Evolutionary conservation across 306 rosid genomes (phyloP).

Genomic region (Castanea crenata): DNA sequence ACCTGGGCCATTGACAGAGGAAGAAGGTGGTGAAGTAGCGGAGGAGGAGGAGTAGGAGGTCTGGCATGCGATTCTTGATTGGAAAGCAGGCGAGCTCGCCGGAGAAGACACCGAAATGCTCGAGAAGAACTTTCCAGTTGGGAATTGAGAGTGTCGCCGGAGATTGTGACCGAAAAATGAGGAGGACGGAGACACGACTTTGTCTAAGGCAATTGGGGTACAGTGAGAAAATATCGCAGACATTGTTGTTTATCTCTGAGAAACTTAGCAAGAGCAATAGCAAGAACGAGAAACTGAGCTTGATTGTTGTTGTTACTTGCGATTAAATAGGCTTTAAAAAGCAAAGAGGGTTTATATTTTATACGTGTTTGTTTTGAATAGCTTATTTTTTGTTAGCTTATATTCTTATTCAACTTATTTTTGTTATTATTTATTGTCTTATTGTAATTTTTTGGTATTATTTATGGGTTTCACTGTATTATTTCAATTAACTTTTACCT

Average conservation of each 20-base stretch:
- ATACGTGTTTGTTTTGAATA: too few relatives aligned
- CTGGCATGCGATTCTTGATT: constrained; percentile 46
- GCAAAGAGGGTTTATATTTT: too few relatives aligned
- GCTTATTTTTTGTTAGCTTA: too few relatives aligned
- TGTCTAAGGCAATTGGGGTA: constrained; percentile 26
- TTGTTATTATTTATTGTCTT: too few relatives aligned
- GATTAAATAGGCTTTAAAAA: too few relatives aligned
- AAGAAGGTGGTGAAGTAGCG: constrained; percentile 27
- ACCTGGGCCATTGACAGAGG: constrained; percentile 34
- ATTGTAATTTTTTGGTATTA: too few relatives aligned
- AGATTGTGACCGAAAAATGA: constrained; percentile 26
- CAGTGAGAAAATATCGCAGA: constrained; percentile 34
- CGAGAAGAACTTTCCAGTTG: neutral
- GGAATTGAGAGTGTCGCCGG: constrained; percentile 22
- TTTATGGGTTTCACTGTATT: too few relatives aligned
- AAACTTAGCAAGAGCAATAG: too few relatives aligned
- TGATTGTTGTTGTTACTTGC: too few relatives aligned
- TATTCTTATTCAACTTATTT: too few relatives aligned
- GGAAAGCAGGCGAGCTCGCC: constrained; percentile 16
- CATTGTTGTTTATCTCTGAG: constrained; percentile 22
- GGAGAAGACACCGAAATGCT: constrained; percentile 29
- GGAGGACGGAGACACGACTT: constrained; percentile 11
- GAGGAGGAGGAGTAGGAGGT: constrained; percentile 13
- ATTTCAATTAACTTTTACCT: too few relatives aligned
- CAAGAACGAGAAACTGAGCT: too few relatives aligned